These are phyloP conservation scores for Pichia scutulata DNA, from an alignment of 805 yeast genomes.

Conservation along the genomic window DNA sequence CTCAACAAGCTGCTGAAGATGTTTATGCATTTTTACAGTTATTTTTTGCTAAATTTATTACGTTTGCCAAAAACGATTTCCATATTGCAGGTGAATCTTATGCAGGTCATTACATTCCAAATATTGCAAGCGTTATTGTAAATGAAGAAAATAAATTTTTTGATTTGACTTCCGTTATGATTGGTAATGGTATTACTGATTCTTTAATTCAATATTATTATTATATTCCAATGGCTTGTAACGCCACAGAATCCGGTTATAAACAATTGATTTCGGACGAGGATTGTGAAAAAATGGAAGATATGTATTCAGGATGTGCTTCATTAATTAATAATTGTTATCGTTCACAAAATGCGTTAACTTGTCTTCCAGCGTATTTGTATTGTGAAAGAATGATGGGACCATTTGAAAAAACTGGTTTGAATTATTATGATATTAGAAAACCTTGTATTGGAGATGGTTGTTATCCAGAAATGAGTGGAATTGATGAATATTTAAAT, in stretches of 20 bases:
- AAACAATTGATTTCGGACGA: conserved; percentile 71
- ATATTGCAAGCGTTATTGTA: conserved; percentile 73
- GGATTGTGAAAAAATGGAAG: conserved; percentile 66
- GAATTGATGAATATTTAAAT: conserved; percentile 75
- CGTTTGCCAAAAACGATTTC: conserved; percentile 49
- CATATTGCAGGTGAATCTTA: conserved; percentile 93
- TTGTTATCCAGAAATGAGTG: conserved; percentile 75
- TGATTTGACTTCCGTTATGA: conserved; percentile 67
- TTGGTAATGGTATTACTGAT: conserved; percentile 90
- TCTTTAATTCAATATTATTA: conserved; percentile 69
- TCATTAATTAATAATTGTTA: conserved; percentile 74
- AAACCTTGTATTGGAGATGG: conserved; percentile 58
- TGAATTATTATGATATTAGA: conserved; percentile 87
- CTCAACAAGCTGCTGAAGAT: conserved; percentile 78
- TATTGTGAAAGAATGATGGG: conserved; percentile 85
- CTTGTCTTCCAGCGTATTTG: conserved; percentile 85
- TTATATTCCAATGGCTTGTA: conserved; percentile 93
- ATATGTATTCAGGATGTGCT: conserved; percentile 68
- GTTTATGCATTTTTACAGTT: conserved; percentile 73
- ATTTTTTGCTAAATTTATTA: conserved; percentile 67
- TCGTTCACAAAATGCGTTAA: conserved; percentile 60
- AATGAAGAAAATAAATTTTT: conserved; percentile 49
- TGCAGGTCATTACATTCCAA: conserved; percentile 93
- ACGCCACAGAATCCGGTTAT: conserved; percentile 61
- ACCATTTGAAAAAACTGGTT: conserved; percentile 78